A percentile compares a stretch with the other conserved stretches of the same genome.
Evolutionary conservation across 345 rosid species (phyloP).

Genomic region (Eutrema heterophyllum): DNA sequence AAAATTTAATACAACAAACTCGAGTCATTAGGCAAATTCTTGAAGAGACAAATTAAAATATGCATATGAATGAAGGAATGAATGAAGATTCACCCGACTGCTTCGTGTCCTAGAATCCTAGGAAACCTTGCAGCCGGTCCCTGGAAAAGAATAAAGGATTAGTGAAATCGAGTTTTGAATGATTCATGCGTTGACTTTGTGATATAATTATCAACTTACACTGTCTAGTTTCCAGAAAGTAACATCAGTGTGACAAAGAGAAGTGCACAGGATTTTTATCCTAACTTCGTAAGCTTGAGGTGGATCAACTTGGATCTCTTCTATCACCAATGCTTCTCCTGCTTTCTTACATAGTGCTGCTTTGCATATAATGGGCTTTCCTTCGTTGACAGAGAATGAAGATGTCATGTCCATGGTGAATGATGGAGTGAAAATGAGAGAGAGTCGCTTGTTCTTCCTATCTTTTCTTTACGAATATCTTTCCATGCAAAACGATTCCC

Average conservation of each 20-base stretch:
- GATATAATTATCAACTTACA: too few species aligned
- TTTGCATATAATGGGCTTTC: conserved; percentile 55
- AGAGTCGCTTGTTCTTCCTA: neutral
- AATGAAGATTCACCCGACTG: conserved; percentile 46
- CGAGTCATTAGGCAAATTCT: neutral
- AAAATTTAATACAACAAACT: neutral
- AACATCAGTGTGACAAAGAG: conserved; percentile 63
- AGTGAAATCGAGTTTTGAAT: neutral
- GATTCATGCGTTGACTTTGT: neutral
- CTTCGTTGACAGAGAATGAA: conserved; percentile 19
- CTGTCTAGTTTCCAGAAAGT: conserved; percentile 40
- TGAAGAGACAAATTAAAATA: neutral
- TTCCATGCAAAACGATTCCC: neutral
- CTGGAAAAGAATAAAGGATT: conserved; percentile 19
- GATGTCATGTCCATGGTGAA: neutral
- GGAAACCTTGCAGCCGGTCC: conserved; percentile 46
- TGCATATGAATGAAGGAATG: too few species aligned
- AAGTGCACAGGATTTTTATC: conserved; percentile 64
- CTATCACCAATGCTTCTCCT: conserved; percentile 48
- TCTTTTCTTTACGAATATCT: neutral
- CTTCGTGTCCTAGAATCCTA: conserved; percentile 72
- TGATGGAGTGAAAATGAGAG: neutral
- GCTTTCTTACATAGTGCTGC: conserved; percentile 59
- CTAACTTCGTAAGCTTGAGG: conserved; percentile 68
- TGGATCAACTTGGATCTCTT: conserved; percentile 67